These are phyloP conservation scores for Diutina sp. DNA, from an alignment of 1,139 yeast species.

Conservation along the genomic window DNA sequence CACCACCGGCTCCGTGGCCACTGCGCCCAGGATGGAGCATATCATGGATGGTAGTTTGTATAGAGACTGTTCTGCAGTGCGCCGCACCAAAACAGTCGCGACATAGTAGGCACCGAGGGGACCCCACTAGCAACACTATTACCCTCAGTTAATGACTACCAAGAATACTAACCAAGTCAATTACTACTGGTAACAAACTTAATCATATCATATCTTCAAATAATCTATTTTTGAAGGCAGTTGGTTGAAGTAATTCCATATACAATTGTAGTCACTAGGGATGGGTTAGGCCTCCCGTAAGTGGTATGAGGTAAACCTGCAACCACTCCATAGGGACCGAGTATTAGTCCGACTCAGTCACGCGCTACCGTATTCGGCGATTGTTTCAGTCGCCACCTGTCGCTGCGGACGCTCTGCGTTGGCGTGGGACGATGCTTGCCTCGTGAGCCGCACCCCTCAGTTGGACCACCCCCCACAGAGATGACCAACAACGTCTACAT, in stretches of 20 bases:
- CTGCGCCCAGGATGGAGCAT: conserved; percentile 48
- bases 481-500: background rate
- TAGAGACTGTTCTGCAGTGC: background rate
- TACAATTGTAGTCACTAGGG: too few relatives aligned
- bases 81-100: background rate
- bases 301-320: background rate
- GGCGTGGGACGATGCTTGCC: background rate
- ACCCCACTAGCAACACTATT: background rate
- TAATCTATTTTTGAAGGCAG: too few relatives aligned
- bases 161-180: too few relatives aligned
- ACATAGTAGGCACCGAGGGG: background rate
- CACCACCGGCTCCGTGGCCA: conserved; percentile 56
- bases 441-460: background rate
- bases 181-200: too few relatives aligned
- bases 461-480: background rate
- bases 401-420: background rate
- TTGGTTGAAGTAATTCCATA: too few relatives aligned
- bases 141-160: too few relatives aligned
- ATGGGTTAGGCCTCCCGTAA: too few relatives aligned
- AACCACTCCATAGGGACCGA: background rate
- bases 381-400: too few relatives aligned
- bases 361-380: too few relatives aligned
- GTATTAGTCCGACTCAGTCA: too few relatives aligned
- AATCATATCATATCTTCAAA: too few relatives aligned
- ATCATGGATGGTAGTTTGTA: background rate